These are phyloP conservation scores for Diplodia intermedia DNA, from an alignment of 2,329 filamentous ascomycete genomes.

Conservation along the genomic window DNA sequence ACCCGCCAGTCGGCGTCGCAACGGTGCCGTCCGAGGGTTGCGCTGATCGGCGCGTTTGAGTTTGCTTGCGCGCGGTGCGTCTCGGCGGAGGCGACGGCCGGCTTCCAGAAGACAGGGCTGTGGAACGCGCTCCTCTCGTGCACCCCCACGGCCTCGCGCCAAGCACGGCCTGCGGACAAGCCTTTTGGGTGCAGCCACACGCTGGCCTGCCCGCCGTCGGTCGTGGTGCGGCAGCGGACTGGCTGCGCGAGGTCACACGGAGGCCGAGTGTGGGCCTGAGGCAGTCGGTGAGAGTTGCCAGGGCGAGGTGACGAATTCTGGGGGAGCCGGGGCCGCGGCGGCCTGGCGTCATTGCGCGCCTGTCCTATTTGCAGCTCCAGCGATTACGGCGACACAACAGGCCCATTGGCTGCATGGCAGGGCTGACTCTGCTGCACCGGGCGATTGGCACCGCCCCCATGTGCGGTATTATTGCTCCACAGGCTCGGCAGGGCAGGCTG, in stretches of 20 bases:
- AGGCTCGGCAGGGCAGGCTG: slow-evolving; percentile 20
- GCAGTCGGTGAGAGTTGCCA: background rate
- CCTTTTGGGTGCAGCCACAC: background rate
- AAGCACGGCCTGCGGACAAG: slow-evolving; percentile 13
- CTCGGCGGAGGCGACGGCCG: slow-evolving; percentile 2
- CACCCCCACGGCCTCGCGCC: slow-evolving; percentile 5
- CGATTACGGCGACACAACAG: slow-evolving; percentile 1
- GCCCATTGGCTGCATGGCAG: slow-evolving; percentile 19
- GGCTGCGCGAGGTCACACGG: background rate
- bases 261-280: background rate
- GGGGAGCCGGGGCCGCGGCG: background rate
- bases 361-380: background rate
- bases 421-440: slow-evolving; percentile 4
- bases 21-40: slow-evolving; percentile 23
- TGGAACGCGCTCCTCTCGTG: background rate
- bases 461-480: slow-evolving; percentile 18
- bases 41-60: slow-evolving; percentile 1
- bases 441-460: background rate
- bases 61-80: background rate
- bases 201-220: background rate
- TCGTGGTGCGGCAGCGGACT: no score
- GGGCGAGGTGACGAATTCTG: background rate
- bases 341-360: slow-evolving; percentile 8
- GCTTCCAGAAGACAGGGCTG: background rate
- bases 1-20: slow-evolving; percentile 3